These are phyloP conservation scores for Candida gigantensis DNA, from an alignment of 1,139 yeast genomes.

Conservation along the genomic window DNA sequence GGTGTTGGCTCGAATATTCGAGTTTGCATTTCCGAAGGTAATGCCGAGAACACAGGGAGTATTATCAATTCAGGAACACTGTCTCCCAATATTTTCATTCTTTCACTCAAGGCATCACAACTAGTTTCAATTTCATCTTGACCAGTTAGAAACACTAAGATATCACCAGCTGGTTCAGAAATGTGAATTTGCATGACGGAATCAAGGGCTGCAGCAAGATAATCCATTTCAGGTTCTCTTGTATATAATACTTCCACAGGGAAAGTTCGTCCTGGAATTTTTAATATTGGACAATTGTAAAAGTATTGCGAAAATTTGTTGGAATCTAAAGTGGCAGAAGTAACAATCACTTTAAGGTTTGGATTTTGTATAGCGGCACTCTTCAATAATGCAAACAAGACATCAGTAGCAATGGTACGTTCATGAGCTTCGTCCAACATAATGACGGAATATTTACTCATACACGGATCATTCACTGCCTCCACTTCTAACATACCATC, in stretches of 20 bases:
- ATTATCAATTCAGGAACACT: slow-evolving; percentile 80
- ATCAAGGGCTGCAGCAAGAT: slow-evolving; percentile 89
- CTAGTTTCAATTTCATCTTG: slow-evolving; percentile 99
- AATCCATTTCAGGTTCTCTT: slow-evolving; percentile 93
- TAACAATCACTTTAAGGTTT: slow-evolving; percentile 86
- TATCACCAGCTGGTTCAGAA: slow-evolving; percentile 92
- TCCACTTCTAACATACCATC: slow-evolving; percentile 98
- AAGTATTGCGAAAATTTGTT: slow-evolving; percentile 91
- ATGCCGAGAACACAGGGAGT: slow-evolving; percentile 91
- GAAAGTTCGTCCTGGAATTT: slow-evolving; percentile 97
- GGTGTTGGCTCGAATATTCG: slow-evolving; percentile 94
- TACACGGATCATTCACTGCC: slow-evolving; percentile 93
- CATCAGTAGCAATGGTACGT: slow-evolving; percentile 95
- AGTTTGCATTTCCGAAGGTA: slow-evolving; percentile 95
- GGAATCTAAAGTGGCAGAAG: slow-evolving; percentile 98
- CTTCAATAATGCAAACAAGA: slow-evolving; percentile 90
- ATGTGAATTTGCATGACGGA: slow-evolving; percentile 96
- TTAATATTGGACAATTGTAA: slow-evolving; percentile 86
- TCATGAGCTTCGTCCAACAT: slow-evolving; percentile 98
- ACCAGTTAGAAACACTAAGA: slow-evolving; percentile 87
- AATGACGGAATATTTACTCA: slow-evolving; percentile 80
- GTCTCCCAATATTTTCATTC: slow-evolving; percentile 76
- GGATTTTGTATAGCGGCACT: slow-evolving; percentile 78
- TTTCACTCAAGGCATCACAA: slow-evolving; percentile 82
- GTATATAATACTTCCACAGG: slow-evolving; percentile 97